Evolutionary conservation across 2,329 filamentous ascomycete species (phyloP), one percentile per base, ranked within the genome.

Genomic region (Camptophora hylomeconis): DNA sequence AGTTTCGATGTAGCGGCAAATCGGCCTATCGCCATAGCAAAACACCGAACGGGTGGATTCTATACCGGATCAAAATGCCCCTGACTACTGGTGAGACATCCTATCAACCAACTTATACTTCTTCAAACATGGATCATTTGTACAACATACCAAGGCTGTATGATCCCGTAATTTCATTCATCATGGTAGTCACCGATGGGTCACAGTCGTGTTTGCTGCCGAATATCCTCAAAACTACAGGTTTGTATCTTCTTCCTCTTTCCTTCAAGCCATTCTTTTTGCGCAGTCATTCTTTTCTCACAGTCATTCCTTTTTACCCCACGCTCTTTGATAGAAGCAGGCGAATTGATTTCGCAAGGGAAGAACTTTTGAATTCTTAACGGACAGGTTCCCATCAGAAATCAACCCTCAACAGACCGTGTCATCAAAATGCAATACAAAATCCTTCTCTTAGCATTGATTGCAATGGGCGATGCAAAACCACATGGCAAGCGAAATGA

Each of bases 301-400:
- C 17, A 31, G 28, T 25, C 28, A 31, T 31, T 31, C 28, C 22
- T 31, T 31, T 26, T 8, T n/a, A 5, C n/a, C 10, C 15, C n/a
- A 31, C 28, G 22, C 22, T 31, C 28, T 26, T 31, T 31, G n/a
- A n/a, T 31, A 23, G 26, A 26, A 31, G 26, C 21, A 31, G 12
- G 20, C 28, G 28, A 31, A 18, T 31, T 26, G 21, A 25, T 9
- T 31, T 19, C 21, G 11, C n/a, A n/a, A n/a, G n/a, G n/a, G n/a
- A n/a, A n/a, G n/a, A n/a, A n/a, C 28, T 13, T 12, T 15, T 11
- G 23, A 17, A 13, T 12, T 31, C 28, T 25, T 25, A 15, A 21
- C 20, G 28, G 28, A 14, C 28, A 16, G 28, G 28, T 25, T 18
- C 28, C 28, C 12, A 6, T 15, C 7, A 20, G 14, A 5, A 13